Percentiles rank a stretch among this genome's conserved stretches.
phyloP scores from a whole-genome alignment of 2,329 filamentous ascomycete genomes.

The Rutstroemia sp. region DNA sequence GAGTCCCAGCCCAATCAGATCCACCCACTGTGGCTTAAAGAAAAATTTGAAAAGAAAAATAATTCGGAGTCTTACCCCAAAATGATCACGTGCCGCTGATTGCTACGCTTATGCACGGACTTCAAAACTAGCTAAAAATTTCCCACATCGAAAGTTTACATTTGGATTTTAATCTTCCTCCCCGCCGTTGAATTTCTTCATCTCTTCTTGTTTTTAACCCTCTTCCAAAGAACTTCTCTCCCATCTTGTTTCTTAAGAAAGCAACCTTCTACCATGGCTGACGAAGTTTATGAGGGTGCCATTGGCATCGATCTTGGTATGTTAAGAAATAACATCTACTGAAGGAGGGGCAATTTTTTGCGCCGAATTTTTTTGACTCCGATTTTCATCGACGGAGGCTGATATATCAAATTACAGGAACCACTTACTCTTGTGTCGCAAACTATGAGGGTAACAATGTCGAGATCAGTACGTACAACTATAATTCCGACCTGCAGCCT shows the following conservation, averaged over 20 bases:
- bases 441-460: constrained; percentile 99
- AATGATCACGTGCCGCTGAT: background rate
- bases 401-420: constrained; percentile 53
- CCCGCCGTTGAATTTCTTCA: constrained; percentile 9
- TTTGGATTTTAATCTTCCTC: constrained; percentile 3
- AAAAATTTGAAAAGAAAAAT: background rate
- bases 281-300: constrained; percentile 99
- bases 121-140: background rate
- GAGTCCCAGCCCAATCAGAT: background rate
- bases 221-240: constrained; percentile 10
- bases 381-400: background rate
- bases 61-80: background rate
- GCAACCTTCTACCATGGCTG: constrained; percentile 63
- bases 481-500: background rate
- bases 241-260: constrained; percentile 13
- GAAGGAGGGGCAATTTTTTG: constrained; percentile 4
- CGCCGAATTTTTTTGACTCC: background rate
- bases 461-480: constrained; percentile 57
- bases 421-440: constrained; percentile 99
- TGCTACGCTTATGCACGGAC: background rate
- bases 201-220: constrained; percentile 5
- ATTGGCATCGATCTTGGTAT: constrained; percentile 99
- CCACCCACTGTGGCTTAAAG: background rate
- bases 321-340: constrained; percentile 24
- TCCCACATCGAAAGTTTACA: background rate